Evolutionary conservation across 1,284 basidiomycete genomes (phyloP).

Genomic region (Ceratobasidium sp.): DNA sequence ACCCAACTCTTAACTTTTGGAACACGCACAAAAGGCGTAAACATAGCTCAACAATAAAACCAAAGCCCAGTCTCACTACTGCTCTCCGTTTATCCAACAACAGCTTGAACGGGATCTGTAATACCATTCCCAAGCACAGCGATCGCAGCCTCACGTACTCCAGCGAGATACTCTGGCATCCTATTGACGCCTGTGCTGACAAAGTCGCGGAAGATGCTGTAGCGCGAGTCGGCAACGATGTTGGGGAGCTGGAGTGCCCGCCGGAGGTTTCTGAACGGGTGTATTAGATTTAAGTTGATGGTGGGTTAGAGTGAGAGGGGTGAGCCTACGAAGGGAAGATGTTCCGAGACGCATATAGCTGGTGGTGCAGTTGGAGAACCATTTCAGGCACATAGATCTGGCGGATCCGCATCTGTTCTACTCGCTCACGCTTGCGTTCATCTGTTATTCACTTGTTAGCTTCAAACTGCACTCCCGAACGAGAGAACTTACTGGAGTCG

Average conservation of each 20-base stretch:
- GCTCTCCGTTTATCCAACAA: slow-evolving; percentile 55
- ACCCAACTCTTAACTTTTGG: no score
- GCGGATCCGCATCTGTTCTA: slow-evolving; percentile 81
- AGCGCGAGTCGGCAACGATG: slow-evolving; percentile 88
- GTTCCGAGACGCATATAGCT: slow-evolving; percentile 73
- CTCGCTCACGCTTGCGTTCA: slow-evolving; percentile 63
- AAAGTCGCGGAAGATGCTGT: slow-evolving; percentile 90
- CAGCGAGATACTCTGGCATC: slow-evolving; percentile 76
- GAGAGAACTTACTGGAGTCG: neutral
- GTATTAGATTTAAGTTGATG: neutral
- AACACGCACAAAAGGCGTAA: no score
- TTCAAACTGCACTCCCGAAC: slow-evolving; percentile 28
- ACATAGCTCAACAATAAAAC: no score
- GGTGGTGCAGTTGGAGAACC: slow-evolving; percentile 83
- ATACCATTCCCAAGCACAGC: slow-evolving; percentile 76
- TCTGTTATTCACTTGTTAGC: slow-evolving; percentile 52
- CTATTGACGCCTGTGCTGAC: slow-evolving; percentile 65
- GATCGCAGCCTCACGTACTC: slow-evolving; percentile 75
- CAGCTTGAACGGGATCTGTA: slow-evolving; percentile 72
- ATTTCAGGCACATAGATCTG: slow-evolving; percentile 93
- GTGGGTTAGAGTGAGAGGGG: neutral
- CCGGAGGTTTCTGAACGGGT: slow-evolving; percentile 75
- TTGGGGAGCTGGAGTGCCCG: slow-evolving; percentile 81
- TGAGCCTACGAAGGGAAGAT: slow-evolving; percentile 72
- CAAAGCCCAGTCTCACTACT: no score